phyloP scores from a whole-genome alignment of 345 rosid species.

The Iberis pinnata region DNA sequence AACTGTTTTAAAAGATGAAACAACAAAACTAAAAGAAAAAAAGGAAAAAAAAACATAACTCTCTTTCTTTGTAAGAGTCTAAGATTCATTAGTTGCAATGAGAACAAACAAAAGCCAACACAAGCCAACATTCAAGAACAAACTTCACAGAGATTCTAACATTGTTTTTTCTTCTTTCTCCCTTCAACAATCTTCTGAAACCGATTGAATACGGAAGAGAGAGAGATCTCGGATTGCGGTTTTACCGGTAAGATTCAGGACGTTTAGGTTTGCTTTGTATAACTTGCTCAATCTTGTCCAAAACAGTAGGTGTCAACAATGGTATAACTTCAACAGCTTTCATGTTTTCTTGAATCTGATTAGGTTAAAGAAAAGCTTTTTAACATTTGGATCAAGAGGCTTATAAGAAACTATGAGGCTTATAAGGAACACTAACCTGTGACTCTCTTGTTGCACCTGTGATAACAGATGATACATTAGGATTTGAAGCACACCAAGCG shows the following conservation, averaged over 20 bases:
- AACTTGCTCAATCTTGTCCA: conserved; percentile 85
- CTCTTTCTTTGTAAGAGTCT: conserved; percentile 15
- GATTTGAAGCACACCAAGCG: conserved; percentile 98
- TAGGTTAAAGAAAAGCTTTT: too few species aligned
- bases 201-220: background rate
- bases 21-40: conserved; percentile 6
- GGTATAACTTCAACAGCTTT: conserved; percentile 86
- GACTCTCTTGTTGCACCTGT: conserved; percentile 97
- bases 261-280: conserved; percentile 89
- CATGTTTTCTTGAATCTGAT: conserved; percentile 96
- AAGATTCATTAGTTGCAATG: conserved; percentile 13
- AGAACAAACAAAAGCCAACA: conserved; percentile 19
- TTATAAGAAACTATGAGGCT: background rate
- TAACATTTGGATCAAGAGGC: too few species aligned
- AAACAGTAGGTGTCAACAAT: conserved; percentile 65
- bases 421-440: conserved; percentile 55
- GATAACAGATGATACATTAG: conserved; percentile 87
- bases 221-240: background rate
- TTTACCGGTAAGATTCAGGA: conserved; percentile 72
- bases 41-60: conserved; percentile 15
- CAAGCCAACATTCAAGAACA: too few species aligned
- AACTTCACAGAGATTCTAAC: conserved; percentile 3
- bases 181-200: conserved; percentile 10
- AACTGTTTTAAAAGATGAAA: background rate
- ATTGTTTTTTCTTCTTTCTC: background rate